Conservation (phyloP, 2,329 filamentous ascomycete genomes). For the Aspergillus sp. region DNA sequence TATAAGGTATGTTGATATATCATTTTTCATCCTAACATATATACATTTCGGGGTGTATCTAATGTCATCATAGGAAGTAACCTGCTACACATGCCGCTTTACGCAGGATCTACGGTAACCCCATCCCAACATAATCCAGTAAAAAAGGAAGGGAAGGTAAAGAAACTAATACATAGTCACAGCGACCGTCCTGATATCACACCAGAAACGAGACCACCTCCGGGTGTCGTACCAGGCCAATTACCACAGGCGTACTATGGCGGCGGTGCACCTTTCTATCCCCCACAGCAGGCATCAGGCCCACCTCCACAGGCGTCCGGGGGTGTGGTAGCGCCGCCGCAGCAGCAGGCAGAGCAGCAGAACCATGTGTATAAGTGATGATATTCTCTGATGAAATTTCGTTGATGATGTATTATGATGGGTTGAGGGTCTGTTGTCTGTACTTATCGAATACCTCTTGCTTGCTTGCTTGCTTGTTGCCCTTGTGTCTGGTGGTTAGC, state of each 20-base stretch:
- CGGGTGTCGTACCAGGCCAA: constrained; percentile 29
- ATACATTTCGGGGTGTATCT: constrained; percentile 6
- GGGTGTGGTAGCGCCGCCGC: constrained; percentile 17
- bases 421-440: not conserved
- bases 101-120: constrained; percentile 41
- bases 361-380: constrained; percentile 27
- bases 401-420: not conserved
- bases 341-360: constrained; percentile 16
- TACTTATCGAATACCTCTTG: not conserved
- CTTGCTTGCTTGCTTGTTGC: not conserved
- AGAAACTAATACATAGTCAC: not conserved
- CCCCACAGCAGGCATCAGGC: not conserved
- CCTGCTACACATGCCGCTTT: constrained; percentile 41
- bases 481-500: not conserved
- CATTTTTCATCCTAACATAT: not conserved
- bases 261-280: constrained; percentile 8
- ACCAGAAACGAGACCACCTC: constrained; percentile 37
- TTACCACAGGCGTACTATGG: constrained; percentile 27
- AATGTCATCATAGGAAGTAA: constrained; percentile 37
- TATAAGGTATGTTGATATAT: constrained; percentile 33
- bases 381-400: not conserved
- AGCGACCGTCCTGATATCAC: constrained; percentile 43
- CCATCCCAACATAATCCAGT: too few species aligned
- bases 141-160: not conserved
- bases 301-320: constrained; percentile 20